Conservation (phyloP, 2,329 filamentous ascomycete genomes). For the Hyphodiscus sp. region DNA sequence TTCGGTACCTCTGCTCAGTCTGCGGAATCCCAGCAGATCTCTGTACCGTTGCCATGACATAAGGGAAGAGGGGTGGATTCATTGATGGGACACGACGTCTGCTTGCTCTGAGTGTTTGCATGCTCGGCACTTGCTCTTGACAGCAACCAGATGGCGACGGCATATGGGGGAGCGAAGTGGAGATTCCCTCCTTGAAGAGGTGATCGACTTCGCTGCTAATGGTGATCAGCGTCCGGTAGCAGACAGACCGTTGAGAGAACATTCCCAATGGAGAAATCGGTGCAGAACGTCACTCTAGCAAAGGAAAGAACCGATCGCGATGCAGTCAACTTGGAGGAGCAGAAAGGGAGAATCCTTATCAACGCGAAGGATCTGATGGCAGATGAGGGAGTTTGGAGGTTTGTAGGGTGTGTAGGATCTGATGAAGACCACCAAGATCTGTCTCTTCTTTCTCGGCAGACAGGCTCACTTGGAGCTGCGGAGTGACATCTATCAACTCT, state of each 20-base stretch:
- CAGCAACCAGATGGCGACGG: constrained; percentile 5
- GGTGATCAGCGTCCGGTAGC: neutral
- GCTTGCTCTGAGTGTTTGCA: neutral
- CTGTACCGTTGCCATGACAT: neutral
- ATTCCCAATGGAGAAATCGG: neutral
- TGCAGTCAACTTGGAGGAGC: neutral
- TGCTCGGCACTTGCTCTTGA: constrained; percentile 12
- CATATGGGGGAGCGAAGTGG: constrained; percentile 8
- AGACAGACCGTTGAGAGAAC: constrained; percentile 7
- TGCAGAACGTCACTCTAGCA: neutral
- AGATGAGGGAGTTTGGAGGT: too few relatives aligned
- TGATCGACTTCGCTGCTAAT: neutral
- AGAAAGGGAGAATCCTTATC: too few relatives aligned
- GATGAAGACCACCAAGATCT: too few relatives aligned
- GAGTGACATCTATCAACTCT: neutral
- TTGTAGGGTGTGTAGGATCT: too few relatives aligned
- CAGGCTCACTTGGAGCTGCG: neutral
- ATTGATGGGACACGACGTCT: neutral
- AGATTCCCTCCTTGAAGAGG: neutral
- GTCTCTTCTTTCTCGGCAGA: too few relatives aligned
- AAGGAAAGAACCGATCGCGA: neutral
- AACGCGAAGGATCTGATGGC: too few relatives aligned
- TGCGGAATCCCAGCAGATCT: neutral
- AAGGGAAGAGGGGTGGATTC: neutral
- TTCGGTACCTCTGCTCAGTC: neutral